phyloP scores from a whole-genome alignment of 2,329 filamentous ascomycete genomes.

The Calcarisporium arbuscula region DNA sequence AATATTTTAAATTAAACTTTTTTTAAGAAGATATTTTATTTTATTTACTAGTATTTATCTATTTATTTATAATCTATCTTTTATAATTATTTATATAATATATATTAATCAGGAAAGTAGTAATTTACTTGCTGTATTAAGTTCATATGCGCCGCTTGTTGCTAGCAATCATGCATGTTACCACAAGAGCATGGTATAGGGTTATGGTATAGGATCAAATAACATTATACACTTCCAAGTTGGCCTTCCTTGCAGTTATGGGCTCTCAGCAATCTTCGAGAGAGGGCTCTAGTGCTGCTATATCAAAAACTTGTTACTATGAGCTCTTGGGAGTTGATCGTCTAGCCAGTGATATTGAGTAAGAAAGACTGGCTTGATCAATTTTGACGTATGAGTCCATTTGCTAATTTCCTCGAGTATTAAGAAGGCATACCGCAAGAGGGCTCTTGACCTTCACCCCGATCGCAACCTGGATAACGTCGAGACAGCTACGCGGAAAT shows the following conservation, averaged over 20 bases:
- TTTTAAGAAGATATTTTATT: not conserved
- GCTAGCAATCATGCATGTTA: too few species aligned
- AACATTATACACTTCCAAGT: too few species aligned
- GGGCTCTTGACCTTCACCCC: conserved; percentile 88
- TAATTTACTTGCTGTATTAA: too few species aligned
- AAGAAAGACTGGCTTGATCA: conserved; percentile 19
- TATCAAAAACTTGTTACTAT: conserved; percentile 75
- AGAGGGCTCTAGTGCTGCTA: conserved; percentile 21
- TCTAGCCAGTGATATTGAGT: conserved; percentile 76
- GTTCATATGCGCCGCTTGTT: too few species aligned
- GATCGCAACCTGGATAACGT: conserved; percentile 88
- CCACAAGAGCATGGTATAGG: too few species aligned
- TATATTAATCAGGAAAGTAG: too few species aligned
- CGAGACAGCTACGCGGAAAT: conserved; percentile 74
- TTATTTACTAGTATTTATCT: not conserved
- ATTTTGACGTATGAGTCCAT: not conserved
- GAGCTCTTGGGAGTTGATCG: conserved; percentile 70
- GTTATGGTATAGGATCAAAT: too few species aligned
- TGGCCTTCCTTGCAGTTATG: too few species aligned
- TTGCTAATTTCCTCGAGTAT: conserved; percentile 48
- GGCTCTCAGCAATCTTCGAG: conserved; percentile 49
- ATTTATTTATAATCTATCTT: not conserved
- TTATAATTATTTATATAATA: not conserved
- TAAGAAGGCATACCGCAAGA: conserved; percentile 86
- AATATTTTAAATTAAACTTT: not conserved